Conservation (phyloP, 73 alveolate species). For the Paramecium primaurelia region DNA sequence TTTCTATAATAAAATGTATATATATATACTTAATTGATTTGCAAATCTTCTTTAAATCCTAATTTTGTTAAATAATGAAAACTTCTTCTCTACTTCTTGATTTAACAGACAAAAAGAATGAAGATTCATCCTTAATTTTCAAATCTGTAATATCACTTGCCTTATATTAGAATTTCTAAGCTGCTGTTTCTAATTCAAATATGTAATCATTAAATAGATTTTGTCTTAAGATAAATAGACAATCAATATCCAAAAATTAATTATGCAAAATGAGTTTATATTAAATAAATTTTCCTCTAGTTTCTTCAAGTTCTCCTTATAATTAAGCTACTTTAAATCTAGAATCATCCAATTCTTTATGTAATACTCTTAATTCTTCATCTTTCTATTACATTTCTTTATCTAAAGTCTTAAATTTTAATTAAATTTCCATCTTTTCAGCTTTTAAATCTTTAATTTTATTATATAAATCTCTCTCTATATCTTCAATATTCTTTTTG, state of each 20-base stretch:
- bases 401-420: neutral
- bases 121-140: neutral
- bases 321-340: neutral
- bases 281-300: constrained; percentile 8
- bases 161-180: neutral
- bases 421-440: neutral
- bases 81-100: neutral
- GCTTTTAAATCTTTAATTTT: neutral
- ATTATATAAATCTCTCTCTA: neutral
- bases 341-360: neutral
- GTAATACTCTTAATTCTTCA: neutral
- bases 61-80: neutral
- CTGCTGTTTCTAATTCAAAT: constrained; percentile 11
- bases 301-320: neutral
- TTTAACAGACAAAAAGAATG: neutral
- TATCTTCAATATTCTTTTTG: neutral
- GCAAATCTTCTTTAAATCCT: neutral
- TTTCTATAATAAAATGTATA: neutral
- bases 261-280: neutral
- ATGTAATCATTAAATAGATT: constrained; percentile 1
- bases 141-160: constrained; percentile 1
- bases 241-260: neutral
- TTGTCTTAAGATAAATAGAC: constrained; percentile 31
- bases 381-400: neutral
- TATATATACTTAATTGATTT: neutral